Evolutionary conservation across 2,329 filamentous ascomycete species (phyloP), one percentile per base, ranked within the genome.

Genomic region (Microcyclospora pomicola): DNA sequence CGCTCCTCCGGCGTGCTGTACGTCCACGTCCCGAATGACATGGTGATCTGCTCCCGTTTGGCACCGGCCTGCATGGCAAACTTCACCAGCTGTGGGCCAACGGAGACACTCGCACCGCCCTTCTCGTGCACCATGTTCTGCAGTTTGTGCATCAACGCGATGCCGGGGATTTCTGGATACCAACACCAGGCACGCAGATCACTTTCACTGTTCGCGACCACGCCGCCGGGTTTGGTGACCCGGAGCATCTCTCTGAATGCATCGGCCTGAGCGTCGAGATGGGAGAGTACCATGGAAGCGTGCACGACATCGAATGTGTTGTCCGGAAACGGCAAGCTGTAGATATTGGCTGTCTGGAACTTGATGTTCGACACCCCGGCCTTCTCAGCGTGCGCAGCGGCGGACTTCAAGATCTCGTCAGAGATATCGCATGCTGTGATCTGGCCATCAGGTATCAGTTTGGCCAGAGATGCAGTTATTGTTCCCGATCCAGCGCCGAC

Each of bases 291-390:
- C 49, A 77, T 72, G 47, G 75, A 70, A 15, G 65, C 67, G 47
- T 71, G 68, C 6, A 77, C 72, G n/a, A 78, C 53, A 46, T 79
- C 75, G 43, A 77, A 78, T 2, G 19, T 59, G 51, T 19, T 59
- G 39, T 75, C 67, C 2, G 58, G 44, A 33, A 62, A 67, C 0
- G 59, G 56, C 0, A 62, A 48, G 14, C 50, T 42, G 45, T 59
- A 56, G 14, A 58, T 51, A 31, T 49, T 51, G 7, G 51, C 61
- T 10, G 48, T 44, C 41, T 59, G 52, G 38, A 64, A 65, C 1
- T 49, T 53, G 37, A 66, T 54, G 36, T 65, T 66, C 14, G 43
- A 54, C 1, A 62, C 44, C 28, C 60, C 60, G 14, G 52, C 49
- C 14, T 53, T 47, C 14, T 52, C 42, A 10, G 64, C 62, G 41